Evolutionary conservation across 2,329 filamentous ascomycete genomes (phyloP), one percentile per base, ranked within the genome.

Genomic region (Apiospora phragmitis): DNA sequence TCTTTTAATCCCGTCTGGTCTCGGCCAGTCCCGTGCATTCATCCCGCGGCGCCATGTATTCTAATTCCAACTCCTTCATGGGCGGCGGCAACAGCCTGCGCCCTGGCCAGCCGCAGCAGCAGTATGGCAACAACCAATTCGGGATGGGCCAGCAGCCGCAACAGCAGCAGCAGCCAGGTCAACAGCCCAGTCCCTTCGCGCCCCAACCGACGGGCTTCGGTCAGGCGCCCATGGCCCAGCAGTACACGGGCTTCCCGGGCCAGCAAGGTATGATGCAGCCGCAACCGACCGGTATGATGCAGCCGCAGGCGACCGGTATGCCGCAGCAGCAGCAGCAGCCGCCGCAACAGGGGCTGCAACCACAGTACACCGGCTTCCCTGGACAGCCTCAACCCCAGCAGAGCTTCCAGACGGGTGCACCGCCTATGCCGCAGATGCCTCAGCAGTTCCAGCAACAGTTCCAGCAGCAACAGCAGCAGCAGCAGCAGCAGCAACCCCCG

Each of bases 1-100:
- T 29, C 24, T 35, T 38, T 62, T 62, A 62, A 62, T 62, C 55
- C 21, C 55, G 11, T n/a, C 55, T 62, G 55, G 55, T 62, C 55
- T 62, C 55, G 55, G 32, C 55, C 55, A 38, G 18, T 55, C 16
- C n/a, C n/a, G n/a, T 59, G 16, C 42, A 45, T 26, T 35, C 45
- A 16, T 35, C 14, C 43, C 29, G 32, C 68, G 69, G 69, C 74
- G 74, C 65, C 83, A 98, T 98, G 95, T 98, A 94, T 85, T 96
- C 94, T 75, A 94, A 92, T 81, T 93, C 94, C 75, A 97, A 93
- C 85, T 91, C 93, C 74, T 98, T 92, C 82, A 84, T 97, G 78
- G 94, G 94, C 82, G 92, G 91, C 84, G 89, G 88, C 81, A 94
- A 91, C 80, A 92, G 87, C 85, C 89, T 92, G 80, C 92, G 91